phyloP scores from a whole-genome alignment of 345 rosid species.

The Gossypium mustelinum region DNA sequence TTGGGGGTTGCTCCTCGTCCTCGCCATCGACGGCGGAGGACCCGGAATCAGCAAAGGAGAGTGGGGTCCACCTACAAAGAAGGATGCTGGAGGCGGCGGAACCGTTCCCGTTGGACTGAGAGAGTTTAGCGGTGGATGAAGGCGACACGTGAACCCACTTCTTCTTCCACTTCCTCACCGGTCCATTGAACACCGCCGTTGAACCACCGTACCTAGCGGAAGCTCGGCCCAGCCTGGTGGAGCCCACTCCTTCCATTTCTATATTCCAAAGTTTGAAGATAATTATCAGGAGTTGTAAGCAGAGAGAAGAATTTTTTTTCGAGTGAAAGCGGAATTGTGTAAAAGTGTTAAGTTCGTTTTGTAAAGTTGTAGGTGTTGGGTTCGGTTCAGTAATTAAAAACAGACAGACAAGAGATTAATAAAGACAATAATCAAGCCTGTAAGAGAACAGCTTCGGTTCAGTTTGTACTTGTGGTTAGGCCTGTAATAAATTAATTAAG shows the following conservation, averaged over 20 bases:
- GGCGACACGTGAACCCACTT: constrained; percentile 90
- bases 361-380: constrained; percentile 2
- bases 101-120: constrained; percentile 33
- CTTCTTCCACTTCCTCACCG: constrained; percentile 96
- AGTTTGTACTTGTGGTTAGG: background rate
- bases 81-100: constrained; percentile 47
- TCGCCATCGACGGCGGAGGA: constrained; percentile 32
- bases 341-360: constrained; percentile 12
- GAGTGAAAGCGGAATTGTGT: background rate
- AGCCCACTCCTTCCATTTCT: constrained; percentile 82
- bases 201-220: constrained; percentile 82
- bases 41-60: constrained; percentile 34
- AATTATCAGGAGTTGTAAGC: background rate
- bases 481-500: background rate
- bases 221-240: constrained; percentile 66
- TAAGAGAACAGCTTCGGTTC: constrained; percentile 6
- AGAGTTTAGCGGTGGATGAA: constrained; percentile 33
- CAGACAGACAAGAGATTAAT: background rate
- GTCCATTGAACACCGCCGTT: constrained; percentile 75
- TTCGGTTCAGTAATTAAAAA: background rate
- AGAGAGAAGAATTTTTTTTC: background rate
- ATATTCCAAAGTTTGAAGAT: background rate
- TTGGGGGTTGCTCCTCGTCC: constrained; percentile 56
- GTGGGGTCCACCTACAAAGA: constrained; percentile 94
- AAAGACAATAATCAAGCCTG: background rate